Base-by-base conservation (phyloP, 768 basidiomycete species). In the Phanerochaete sordida region DNA sequence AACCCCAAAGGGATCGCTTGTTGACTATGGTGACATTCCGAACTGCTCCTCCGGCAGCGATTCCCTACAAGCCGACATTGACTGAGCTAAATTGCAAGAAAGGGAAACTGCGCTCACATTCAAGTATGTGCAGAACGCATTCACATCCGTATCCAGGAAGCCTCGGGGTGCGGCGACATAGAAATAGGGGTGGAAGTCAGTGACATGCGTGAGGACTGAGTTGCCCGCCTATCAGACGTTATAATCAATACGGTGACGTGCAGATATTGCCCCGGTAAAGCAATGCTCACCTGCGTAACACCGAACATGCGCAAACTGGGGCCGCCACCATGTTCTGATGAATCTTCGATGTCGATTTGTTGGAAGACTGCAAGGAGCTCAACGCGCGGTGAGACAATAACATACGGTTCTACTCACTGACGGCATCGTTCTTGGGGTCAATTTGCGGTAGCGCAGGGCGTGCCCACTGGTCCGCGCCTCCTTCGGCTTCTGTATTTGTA, bases 281-380 rank as follows among this genome's bases (percentile, higher is more conserved):
- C 12, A 33, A 4, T 12, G 8, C 73, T 43, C 53, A 91, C 94
- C 78, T 95, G 80, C 1, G 94, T 98, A 8, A 98, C 90, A 37
- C 97, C 97, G 72, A 88, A 98, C 78, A 98, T 85, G 52, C 94
- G 81, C 16, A 85, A 66, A 57, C 75, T 73, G 4, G 85, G 74
- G 12, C 65, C 74, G 2, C 75, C 74, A 3, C 70, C 71, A 7
- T 68, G 68, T 31, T 82, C 81, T 4, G 74, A 74, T 13, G 86
- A 80, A 58, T 87, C 82, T 64, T 96, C 93, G 8, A 98, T 81
- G 64, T 98, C 97, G 60, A 96, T 95, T 73, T 98, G 97, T 72
- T 99, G 97, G 67, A 98, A 98, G 19, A 90, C 93, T 95, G 60
- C 11, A 19, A 3, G n/a, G 16, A 51, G 23, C 5, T 33, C 33